phyloP scores from a whole-genome alignment of 2,329 filamentous ascomycete species.

The Pleomassaria siparia region DNA sequence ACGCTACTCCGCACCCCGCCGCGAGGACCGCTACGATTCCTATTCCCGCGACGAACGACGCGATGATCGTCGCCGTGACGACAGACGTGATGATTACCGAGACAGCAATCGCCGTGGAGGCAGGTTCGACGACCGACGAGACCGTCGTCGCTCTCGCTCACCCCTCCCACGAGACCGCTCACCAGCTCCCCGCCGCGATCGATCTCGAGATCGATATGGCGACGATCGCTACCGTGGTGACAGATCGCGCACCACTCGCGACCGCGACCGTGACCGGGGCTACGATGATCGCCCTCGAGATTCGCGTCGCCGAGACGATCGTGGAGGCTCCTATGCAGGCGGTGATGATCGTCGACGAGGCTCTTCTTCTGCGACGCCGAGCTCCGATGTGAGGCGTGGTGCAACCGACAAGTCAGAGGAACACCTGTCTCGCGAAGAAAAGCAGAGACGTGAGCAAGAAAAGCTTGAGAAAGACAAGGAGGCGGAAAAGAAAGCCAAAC shows the following conservation, averaged over 20 bases:
- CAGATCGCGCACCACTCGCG: slow-evolving; percentile 60
- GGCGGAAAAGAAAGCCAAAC: slow-evolving; percentile 24
- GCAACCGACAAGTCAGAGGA: slow-evolving; percentile 25
- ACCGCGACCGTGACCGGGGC: slow-evolving; percentile 61
- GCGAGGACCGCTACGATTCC: slow-evolving; percentile 43
- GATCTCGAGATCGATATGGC: slow-evolving; percentile 56
- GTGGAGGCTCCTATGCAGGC: slow-evolving; percentile 62
- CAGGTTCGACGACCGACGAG: slow-evolving; percentile 22
- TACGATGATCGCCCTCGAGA: slow-evolving; percentile 69
- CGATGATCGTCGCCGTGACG: slow-evolving; percentile 51
- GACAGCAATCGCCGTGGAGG: slow-evolving; percentile 57
- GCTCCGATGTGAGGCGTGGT: slow-evolving; percentile 27
- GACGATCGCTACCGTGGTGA: slow-evolving; percentile 66
- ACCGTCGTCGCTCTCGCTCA: slow-evolving; percentile 9
- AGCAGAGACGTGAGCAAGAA: slow-evolving; percentile 59
- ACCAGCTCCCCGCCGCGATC: slow-evolving; percentile 60
- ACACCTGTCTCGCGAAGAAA: slow-evolving; percentile 53
- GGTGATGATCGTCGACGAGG: slow-evolving; percentile 62
- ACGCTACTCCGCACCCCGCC: slow-evolving; percentile 39
- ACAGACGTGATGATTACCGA: slow-evolving; percentile 41
- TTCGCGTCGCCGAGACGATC: slow-evolving; percentile 72
- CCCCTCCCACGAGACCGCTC: slow-evolving; percentile 5
- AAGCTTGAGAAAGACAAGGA: slow-evolving; percentile 27
- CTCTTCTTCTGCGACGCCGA: slow-evolving; percentile 64
- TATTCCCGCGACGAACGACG: slow-evolving; percentile 38